Percentiles rank a stretch among this genome's conserved stretches.
Evolutionary conservation across 169 alveolate genomes (phyloP).

Genomic region (Eimeria nieschulzi): DNA sequence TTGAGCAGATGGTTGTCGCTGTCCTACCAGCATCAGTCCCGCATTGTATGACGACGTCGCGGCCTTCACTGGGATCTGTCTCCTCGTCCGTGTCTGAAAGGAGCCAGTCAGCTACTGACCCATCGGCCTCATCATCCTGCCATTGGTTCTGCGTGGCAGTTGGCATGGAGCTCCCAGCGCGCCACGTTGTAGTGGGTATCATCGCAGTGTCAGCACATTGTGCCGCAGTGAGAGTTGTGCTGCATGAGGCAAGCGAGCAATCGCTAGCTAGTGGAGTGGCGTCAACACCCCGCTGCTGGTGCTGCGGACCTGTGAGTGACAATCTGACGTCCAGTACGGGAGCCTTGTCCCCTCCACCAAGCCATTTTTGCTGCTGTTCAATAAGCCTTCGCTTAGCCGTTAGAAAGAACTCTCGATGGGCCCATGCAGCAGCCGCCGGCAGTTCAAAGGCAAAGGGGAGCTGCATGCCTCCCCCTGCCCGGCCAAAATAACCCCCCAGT

Average conservation of each 20-base stretch:
- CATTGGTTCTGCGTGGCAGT: background rate
- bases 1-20: background rate
- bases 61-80: conserved; percentile 49
- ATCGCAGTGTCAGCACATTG: conserved; percentile 29
- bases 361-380: conserved; percentile 67
- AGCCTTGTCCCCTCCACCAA: conserved; percentile 69
- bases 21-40: conserved; percentile 40
- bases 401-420: conserved; percentile 56
- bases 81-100: conserved; percentile 65
- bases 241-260: conserved; percentile 63
- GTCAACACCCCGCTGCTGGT: conserved; percentile 59
- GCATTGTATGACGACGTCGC: conserved; percentile 40
- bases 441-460: conserved; percentile 57
- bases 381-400: conserved; percentile 68
- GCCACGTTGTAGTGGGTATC: conserved; percentile 27
- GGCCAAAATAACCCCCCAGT: conserved; percentile 57
- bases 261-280: conserved; percentile 67
- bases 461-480: conserved; percentile 68
- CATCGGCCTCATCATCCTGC: conserved; percentile 52
- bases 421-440: conserved; percentile 71
- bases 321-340: conserved; percentile 61
- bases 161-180: conserved; percentile 10
- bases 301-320: conserved; percentile 56
- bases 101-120: conserved; percentile 59
- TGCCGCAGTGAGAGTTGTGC: conserved; percentile 63